A percentile compares a stretch with the other conserved stretches of the same genome.
These are phyloP conservation scores for Stellera chamaejasme DNA, from an alignment of 345 rosid genomes.

Conservation along the genomic window DNA sequence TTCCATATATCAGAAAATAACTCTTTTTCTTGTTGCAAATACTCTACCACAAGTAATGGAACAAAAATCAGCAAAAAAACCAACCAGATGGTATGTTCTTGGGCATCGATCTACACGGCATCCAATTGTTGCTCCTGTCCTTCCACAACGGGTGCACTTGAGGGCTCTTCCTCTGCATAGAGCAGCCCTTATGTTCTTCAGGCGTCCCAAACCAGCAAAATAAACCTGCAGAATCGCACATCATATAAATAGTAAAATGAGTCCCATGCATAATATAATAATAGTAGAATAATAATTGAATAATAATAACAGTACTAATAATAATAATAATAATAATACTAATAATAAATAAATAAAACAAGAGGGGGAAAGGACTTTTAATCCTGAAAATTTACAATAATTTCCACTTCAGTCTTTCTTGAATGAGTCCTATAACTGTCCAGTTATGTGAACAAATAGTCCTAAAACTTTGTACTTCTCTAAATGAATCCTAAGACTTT, in stretches of 20 bases:
- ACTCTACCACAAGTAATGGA: conserved; percentile 6
- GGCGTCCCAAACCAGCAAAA: conserved; percentile 95
- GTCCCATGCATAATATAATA: not conserved
- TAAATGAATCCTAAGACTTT: no score
- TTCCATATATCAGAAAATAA: conserved; percentile 14
- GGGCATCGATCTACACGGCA: conserved; percentile 99
- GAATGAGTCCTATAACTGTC: no score
- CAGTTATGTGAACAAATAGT: no score
- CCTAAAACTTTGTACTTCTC: no score
- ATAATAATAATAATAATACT: no score
- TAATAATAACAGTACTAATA: no score
- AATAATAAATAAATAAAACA: no score
- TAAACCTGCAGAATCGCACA: conserved; percentile 55
- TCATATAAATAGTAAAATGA: not conserved
- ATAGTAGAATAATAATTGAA: not conserved
- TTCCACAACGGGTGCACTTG: conserved; percentile 92
- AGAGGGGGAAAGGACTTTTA: no score
- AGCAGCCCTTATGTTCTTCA: conserved; percentile 93
- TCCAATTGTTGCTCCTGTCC: conserved; percentile 98
- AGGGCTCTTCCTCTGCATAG: conserved; percentile 90
- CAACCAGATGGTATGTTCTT: conserved; percentile 93
- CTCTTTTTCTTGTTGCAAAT: conserved; percentile 9
- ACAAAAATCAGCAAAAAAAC: conserved; percentile 16
- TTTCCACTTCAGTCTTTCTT: no score
- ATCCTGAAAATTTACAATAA: no score